A percentile compares a stretch with the other conserved stretches of the same genome.
phyloP scores from a whole-genome alignment of 108 stramenopile species.

The Aurantiochytrium sp. region DNA sequence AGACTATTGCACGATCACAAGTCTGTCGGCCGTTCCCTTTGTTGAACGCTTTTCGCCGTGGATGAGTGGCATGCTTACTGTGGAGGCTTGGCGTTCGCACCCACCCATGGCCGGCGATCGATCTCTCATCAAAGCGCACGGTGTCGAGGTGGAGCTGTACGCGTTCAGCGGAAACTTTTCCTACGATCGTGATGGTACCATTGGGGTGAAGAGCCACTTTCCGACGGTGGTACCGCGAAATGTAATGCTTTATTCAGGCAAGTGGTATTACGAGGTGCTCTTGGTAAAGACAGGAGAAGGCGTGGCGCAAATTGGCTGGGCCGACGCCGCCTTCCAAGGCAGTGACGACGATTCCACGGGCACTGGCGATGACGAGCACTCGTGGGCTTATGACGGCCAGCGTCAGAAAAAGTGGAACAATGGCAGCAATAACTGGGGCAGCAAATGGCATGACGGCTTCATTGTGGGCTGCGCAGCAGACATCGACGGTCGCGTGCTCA shows the following conservation, averaged over 20 bases:
- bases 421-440: background rate
- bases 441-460: background rate
- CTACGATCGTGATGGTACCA: constrained; percentile 4
- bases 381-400: background rate
- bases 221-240: background rate
- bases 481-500: background rate
- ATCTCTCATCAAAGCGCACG: background rate
- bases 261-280: constrained; percentile 15
- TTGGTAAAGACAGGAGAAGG: background rate
- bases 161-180: background rate
- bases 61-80: background rate
- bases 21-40: background rate
- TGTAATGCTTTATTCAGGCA: background rate
- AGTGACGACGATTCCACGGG: background rate
- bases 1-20: background rate
- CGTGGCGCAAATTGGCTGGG: constrained; percentile 7
- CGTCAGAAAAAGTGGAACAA: background rate
- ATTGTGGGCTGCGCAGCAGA: constrained; percentile 14
- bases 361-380: background rate
- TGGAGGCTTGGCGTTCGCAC: background rate
- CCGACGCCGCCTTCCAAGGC: background rate
- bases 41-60: background rate
- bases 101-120: background rate
- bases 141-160: background rate
- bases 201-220: background rate